Conservation (phyloP, 2,329 filamentous ascomycete genomes). For the Stagonosporopsis rhizophila region DNA sequence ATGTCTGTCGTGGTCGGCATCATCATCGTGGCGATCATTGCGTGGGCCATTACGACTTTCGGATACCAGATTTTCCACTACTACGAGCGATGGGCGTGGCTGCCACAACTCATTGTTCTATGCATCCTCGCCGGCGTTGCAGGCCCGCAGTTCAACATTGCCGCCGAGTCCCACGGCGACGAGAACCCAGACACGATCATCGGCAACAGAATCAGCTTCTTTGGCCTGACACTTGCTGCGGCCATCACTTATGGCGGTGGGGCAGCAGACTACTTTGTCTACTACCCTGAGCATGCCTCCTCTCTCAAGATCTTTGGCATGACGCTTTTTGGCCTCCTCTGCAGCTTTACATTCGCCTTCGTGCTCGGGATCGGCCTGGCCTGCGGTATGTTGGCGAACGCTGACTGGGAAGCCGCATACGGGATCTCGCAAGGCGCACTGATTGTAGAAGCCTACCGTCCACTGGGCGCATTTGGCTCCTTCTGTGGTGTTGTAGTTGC, state of each 20-base stretch:
- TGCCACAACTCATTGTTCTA: slow-evolving; percentile 67
- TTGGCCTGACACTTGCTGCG: slow-evolving; percentile 71
- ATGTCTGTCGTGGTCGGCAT: slow-evolving; percentile 72
- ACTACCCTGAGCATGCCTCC: slow-evolving; percentile 64
- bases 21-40: slow-evolving; percentile 67
- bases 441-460: slow-evolving; percentile 67
- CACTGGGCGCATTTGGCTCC: slow-evolving; percentile 68
- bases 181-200: slow-evolving; percentile 55
- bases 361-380: slow-evolving; percentile 68
- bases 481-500: slow-evolving; percentile 72
- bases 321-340: slow-evolving; percentile 63
- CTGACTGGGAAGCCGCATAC: slow-evolving; percentile 65
- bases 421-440: slow-evolving; percentile 67
- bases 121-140: slow-evolving; percentile 69
- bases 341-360: slow-evolving; percentile 68
- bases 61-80: slow-evolving; percentile 72
- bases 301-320: slow-evolving; percentile 62
- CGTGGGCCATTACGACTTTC: slow-evolving; percentile 70
- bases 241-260: slow-evolving; percentile 69
- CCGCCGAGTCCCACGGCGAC: slow-evolving; percentile 60
- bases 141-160: slow-evolving; percentile 65
- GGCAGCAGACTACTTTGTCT: slow-evolving; percentile 73
- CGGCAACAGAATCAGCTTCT: slow-evolving; percentile 70
- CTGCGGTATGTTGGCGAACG: slow-evolving; percentile 61
- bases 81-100: slow-evolving; percentile 72